Percentiles rank a stretch among this genome's conserved stretches.
Evolutionary conservation across 2,329 filamentous ascomycete genomes (phyloP).

Genomic region (Microascus cirrosus): DNA sequence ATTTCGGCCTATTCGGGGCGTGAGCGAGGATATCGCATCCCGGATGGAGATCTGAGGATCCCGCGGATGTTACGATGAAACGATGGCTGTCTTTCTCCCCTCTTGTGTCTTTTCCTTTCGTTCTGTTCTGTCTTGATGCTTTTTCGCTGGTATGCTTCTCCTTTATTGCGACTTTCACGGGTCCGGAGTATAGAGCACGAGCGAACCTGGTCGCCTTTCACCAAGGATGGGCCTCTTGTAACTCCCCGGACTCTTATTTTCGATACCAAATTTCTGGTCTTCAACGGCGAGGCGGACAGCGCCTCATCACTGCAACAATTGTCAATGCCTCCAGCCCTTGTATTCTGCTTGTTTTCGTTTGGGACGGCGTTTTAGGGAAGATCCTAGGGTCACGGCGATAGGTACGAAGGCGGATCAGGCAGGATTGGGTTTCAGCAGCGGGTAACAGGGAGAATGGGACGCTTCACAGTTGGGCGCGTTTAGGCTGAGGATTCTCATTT

Average conservation of each 20-base stretch:
- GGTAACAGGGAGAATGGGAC: too few species aligned
- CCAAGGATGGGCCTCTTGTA: background rate
- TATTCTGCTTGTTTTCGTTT: background rate
- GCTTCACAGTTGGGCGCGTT: too few species aligned
- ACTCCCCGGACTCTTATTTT: background rate
- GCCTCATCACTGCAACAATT: background rate
- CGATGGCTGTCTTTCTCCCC: background rate
- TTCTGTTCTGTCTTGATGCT: background rate
- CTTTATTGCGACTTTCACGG: background rate
- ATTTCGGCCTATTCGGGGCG: slow-evolving; percentile 36
- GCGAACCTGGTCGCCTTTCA: background rate
- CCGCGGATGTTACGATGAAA: background rate
- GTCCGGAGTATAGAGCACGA: background rate
- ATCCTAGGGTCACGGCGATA: background rate
- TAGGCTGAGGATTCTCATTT: too few species aligned
- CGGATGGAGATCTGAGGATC: slow-evolving; percentile 47
- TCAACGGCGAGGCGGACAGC: background rate
- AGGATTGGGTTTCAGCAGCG: too few species aligned
- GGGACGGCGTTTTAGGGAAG: background rate
- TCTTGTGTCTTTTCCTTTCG: background rate
- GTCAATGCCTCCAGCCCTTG: background rate
- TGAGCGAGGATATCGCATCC: slow-evolving; percentile 52
- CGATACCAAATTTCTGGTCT: background rate
- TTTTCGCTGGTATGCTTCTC: background rate
- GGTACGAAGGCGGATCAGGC: background rate